Evolutionary conservation across 129 eudicot species (phyloP).

Genomic region (Arctium lappa): DNA sequence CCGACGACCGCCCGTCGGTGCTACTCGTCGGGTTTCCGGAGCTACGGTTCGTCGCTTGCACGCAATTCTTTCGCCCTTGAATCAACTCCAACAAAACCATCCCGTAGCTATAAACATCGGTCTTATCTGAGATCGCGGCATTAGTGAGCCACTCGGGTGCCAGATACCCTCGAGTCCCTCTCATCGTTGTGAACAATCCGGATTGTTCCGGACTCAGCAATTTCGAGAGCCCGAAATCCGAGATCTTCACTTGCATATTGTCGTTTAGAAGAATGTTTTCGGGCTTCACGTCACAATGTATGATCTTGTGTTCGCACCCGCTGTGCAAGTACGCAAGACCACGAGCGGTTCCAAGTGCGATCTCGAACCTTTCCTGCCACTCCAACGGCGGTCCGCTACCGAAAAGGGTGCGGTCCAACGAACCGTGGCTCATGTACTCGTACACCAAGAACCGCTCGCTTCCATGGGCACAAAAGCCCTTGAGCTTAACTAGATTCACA

Average conservation of each 20-base stretch:
- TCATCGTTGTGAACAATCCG: constrained; percentile 75
- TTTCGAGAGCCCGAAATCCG: constrained; percentile 89
- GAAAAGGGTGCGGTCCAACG: constrained; percentile 74
- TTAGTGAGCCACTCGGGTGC: constrained; percentile 98
- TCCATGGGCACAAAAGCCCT: constrained; percentile 73
- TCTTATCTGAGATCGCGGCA: constrained; percentile 73
- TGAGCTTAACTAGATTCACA: constrained; percentile 71
- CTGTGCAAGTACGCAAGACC: constrained; percentile 86
- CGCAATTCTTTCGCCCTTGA: constrained; percentile 78
- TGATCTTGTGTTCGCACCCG: constrained; percentile 80
- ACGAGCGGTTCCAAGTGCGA: constrained; percentile 77
- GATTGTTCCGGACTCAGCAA: constrained; percentile 76
- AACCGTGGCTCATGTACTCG: constrained; percentile 87
- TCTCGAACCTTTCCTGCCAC: constrained; percentile 85
- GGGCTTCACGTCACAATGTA: constrained; percentile 91
- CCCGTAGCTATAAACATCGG: constrained; percentile 87
- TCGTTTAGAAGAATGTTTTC: constrained; percentile 79
- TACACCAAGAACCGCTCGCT: constrained; percentile 74
- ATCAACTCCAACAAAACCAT: constrained; percentile 83
- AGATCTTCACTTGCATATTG: constrained; percentile 60
- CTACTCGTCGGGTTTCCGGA: constrained; percentile 31
- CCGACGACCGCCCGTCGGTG: constrained; percentile 30
- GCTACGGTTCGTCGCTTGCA: constrained; percentile 31
- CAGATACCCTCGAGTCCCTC: constrained; percentile 87
- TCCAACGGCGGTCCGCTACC: constrained; percentile 72